These are phyloP conservation scores for Trametes sp. DNA, from an alignment of 1,284 basidiomycete species.

Conservation along the genomic window DNA sequence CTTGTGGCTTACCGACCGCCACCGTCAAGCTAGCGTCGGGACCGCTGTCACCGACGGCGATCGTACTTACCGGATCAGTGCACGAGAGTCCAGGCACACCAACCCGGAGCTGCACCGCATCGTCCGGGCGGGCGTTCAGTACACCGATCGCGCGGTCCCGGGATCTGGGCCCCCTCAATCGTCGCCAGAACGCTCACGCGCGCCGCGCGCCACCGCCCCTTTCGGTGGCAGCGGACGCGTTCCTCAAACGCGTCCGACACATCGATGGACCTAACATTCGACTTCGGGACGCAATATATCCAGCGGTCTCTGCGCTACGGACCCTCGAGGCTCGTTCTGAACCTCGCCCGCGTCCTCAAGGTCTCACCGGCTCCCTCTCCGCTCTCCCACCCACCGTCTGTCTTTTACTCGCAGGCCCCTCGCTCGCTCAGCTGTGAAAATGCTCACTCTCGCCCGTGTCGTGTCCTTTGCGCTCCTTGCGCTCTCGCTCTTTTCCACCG, in stretches of 20 bases:
- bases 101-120: neutral
- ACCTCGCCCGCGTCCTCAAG: neutral
- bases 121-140: neutral
- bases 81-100: slow-evolving; percentile 7
- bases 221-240: neutral
- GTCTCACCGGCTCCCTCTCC: neutral
- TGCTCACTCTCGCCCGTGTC: slow-evolving; percentile 25
- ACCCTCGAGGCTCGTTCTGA: neutral
- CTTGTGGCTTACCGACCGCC: neutral
- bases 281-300: neutral
- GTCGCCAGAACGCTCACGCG: slow-evolving; percentile 11
- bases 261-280: neutral
- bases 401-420: neutral
- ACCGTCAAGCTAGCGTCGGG: neutral
- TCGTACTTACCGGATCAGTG: neutral
- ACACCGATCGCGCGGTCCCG: slow-evolving; percentile 12
- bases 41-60: neutral
- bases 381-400: neutral
- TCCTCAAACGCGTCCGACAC: slow-evolving; percentile 3
- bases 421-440: slow-evolving; percentile 8
- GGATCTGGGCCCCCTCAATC: slow-evolving; percentile 7
- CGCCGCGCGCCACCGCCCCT: slow-evolving; percentile 4
- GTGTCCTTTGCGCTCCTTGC: slow-evolving; percentile 27
- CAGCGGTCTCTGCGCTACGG: neutral
- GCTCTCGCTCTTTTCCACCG: slow-evolving; percentile 27